phyloP scores from a whole-genome alignment of 1,284 basidiomycete species.

The Somion occarium region DNA sequence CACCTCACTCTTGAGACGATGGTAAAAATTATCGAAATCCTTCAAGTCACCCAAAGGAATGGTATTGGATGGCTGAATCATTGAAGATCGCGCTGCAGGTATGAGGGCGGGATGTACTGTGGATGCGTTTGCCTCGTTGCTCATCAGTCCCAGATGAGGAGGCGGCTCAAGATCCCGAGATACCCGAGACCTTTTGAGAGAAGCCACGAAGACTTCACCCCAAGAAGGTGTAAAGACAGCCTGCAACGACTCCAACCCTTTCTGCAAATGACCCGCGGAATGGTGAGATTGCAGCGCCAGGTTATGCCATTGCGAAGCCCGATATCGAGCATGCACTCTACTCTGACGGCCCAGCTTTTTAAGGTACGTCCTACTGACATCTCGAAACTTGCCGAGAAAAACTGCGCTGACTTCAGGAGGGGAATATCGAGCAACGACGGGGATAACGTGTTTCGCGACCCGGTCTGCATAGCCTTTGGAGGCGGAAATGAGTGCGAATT shows the following conservation, averaged over 20 bases:
- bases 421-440: slow-evolving; percentile 19
- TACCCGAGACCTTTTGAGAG: too few relatives aligned
- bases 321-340: neutral
- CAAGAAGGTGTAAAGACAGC: slow-evolving; percentile 4
- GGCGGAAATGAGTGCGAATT: slow-evolving; percentile 23
- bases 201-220: too few relatives aligned
- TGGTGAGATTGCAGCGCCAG: slow-evolving; percentile 18
- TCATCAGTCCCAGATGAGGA: neutral
- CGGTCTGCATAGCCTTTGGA: slow-evolving; percentile 22
- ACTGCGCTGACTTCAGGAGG: slow-evolving; percentile 9
- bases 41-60: neutral
- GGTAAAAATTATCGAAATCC: neutral
- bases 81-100: neutral
- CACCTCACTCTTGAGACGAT: neutral
- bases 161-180: neutral
- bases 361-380: neutral
- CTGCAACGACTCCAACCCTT: slow-evolving; percentile 18
- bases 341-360: neutral
- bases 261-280: slow-evolving; percentile 6
- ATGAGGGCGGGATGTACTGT: too few relatives aligned
- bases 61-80: neutral
- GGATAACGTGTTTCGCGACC: slow-evolving; percentile 12
- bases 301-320: slow-evolving; percentile 11
- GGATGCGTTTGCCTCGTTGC: neutral
- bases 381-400: slow-evolving; percentile 21